Base-by-base conservation (phyloP, 345 rosid species). In the Aethionema arabicum region DNA sequence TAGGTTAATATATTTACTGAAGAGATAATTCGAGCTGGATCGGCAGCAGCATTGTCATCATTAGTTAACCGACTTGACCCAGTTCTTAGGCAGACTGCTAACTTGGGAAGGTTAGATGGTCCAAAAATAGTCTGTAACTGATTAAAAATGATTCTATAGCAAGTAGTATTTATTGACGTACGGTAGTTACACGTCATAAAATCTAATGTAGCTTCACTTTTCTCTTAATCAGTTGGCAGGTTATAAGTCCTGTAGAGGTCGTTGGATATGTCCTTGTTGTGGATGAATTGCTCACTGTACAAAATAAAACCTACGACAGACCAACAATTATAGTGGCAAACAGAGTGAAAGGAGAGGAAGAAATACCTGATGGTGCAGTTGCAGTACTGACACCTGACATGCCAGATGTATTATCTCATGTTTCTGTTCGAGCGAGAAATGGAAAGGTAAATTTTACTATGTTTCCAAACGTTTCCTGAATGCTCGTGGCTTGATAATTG, bases 321-420 rank as follows among this genome's bases (percentile, higher is more conserved):
- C 97, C 97, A 50, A 93, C 97, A 32, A 83, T 93, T 54, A 73
- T 93, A 78, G 87, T 93, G 56, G 96, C 96, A 77, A 90, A 74
- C 73, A 79, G 82, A 76, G 99, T 93, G 58, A 90, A 73, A 75
- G 99, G 99, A 66, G 97, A 93, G 74, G 99, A 93, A 77, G 99
- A 93, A 85, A 90, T 93, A 74, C 99, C 97, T 45, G 95, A 82
- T 70, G 96, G 99, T 65, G 74, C 85, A 69, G 95, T 93, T 80
- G 97, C 99, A 55, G 92, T 93, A 69, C 79, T 93, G 79, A 93
- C 99, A 8, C 92, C 97, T 43, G 96, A 93, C 76, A 90, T 87
- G 97, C 99, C 99, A 15, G 99, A 93, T 80, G 99, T 93, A 61
- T 66, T 93, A 44, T 93, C 99, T 44, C 99, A 90, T 82, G 99